A percentile compares a stretch with the other conserved stretches of the same genome.
Evolutionary conservation across 345 rosid genomes (phyloP).

Genomic region (Mallotus nudiflorus): DNA sequence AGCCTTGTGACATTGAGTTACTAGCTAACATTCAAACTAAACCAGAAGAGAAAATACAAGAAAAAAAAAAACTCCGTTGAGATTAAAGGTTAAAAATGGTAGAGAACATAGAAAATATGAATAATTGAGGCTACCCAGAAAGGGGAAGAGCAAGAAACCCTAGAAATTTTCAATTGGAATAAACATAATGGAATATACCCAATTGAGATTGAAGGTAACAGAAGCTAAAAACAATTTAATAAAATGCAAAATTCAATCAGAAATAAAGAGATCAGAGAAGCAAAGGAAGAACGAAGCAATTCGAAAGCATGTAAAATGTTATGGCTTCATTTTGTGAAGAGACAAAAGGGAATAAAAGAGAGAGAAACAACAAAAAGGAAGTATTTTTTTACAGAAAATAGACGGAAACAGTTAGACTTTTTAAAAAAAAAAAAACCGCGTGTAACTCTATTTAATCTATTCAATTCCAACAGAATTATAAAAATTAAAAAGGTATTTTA

Average conservation of each 20-base stretch:
- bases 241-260: not conserved
- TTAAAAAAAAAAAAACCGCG: too few relatives aligned
- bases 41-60: not conserved
- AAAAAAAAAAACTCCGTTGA: not conserved
- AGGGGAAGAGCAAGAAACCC: constrained; percentile 7
- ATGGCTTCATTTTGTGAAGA: not conserved
- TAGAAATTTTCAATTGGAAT: not conserved
- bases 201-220: not conserved
- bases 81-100: not conserved
- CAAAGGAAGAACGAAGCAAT: not conserved
- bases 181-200: not conserved
- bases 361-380: not conserved
- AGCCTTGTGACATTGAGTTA: constrained; percentile 47
- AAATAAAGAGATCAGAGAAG: not conserved
- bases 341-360: not conserved
- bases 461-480: too few relatives aligned
- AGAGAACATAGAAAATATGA: not conserved
- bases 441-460: too few relatives aligned
- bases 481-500: too few relatives aligned
- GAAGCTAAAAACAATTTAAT: not conserved
- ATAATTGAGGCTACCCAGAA: not conserved
- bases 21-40: not conserved
- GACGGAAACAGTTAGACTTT: too few relatives aligned
- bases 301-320: constrained; percentile 5
- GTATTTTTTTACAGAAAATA: not conserved